Base-by-base conservation (phyloP, 805 yeast species). In the Myxozyma kluyveri region DNA sequence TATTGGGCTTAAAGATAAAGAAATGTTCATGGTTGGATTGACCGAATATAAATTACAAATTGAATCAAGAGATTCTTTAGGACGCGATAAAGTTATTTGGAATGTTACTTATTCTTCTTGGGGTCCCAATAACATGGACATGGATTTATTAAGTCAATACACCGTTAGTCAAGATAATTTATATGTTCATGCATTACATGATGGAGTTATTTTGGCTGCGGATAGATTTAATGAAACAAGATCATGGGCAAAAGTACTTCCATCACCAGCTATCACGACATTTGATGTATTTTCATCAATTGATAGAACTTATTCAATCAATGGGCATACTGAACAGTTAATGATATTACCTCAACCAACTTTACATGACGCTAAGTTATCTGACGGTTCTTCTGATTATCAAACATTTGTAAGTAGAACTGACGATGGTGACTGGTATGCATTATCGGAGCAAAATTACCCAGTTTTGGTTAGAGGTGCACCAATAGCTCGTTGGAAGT, bases 71-170 rank as follows among this genome's bases (percentile, higher is more conserved):
- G 77, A 80, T 53, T 80, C 81, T 9, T 9, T 9, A 54, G 70
- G 83, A 0, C 80, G 77, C 60, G 77, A 80, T 54, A 80, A 81
- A 54, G 71, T 83, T 0, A 78, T 83, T 1, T 90, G 96, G 93
- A 86, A 88, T 63, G 86, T 93, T 17, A 82, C 90, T 0, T 89
- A 85, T 64, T 76, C 95, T 1, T 77, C 84, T 33, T 93, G 97
- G 96, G 95, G 93, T 7, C 95, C 96, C 41, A 91, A 91, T 67
- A 82, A 87, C 59, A 72, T 89, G 47, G 96, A 91, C 67, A 72
- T 70, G 39, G 84, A 80, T 59, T 69, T 80, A 44, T 60, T 58
- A n/a, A 47, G 61, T 19, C 76, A 71, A 41, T 57, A 47, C 81
- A 95, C 50, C 2, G 29, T 35, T 19, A 44, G 51, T 2, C 66